These are phyloP conservation scores for Byssochlamys sp. DNA, from an alignment of 2,329 filamentous ascomycete species.

Conservation along the genomic window DNA sequence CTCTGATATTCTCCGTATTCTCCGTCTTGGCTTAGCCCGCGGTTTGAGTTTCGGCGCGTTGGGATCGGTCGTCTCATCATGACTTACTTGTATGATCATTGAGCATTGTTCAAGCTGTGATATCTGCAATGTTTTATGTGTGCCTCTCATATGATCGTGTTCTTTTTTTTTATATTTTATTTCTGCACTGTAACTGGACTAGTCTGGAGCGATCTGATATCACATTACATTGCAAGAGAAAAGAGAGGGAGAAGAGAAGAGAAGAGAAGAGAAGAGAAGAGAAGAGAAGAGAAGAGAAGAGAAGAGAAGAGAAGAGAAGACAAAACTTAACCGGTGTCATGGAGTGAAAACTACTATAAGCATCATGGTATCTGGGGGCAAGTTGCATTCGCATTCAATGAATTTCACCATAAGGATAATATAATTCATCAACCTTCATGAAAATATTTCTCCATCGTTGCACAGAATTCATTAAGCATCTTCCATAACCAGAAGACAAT, in stretches of 20 bases:
- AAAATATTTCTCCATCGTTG: too few species aligned
- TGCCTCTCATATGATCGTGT: not conserved
- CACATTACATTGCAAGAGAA: not conserved
- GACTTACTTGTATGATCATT: not conserved
- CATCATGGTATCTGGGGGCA: too few species aligned
- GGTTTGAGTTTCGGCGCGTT: conserved; percentile 49
- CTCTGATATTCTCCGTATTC: conserved; percentile 59
- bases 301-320: too few species aligned
- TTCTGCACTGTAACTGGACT: not conserved
- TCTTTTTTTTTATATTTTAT: not conserved
- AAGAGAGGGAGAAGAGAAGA: not conserved
- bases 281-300: not conserved
- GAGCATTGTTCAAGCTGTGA: not conserved
- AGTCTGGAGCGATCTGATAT: not conserved
- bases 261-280: not conserved
- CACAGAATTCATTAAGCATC: too few species aligned
- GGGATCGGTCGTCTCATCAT: conserved; percentile 9
- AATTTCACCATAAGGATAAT: too few species aligned
- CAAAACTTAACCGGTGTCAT: not conserved
- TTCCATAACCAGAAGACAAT: too few species aligned
- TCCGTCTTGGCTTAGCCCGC: conserved; percentile 64
- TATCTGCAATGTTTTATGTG: not conserved
- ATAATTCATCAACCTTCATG: too few species aligned
- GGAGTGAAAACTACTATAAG: not conserved
- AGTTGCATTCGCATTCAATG: too few species aligned